Evolutionary conservation across 352 stramenopile species (phyloP).

Genomic region (Globisporangium canariense): DNA sequence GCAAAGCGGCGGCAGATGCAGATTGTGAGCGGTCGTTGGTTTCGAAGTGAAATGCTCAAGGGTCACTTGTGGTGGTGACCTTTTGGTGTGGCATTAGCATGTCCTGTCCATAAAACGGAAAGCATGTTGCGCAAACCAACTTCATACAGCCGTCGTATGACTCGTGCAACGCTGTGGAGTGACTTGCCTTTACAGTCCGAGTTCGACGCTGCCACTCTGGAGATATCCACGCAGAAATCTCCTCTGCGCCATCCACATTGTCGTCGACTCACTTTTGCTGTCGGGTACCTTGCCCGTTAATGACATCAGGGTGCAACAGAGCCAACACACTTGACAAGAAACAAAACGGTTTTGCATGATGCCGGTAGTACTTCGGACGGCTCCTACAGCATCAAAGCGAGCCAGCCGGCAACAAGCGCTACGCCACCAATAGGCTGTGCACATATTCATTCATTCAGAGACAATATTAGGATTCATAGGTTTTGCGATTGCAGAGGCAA

Average conservation of each 20-base stretch:
- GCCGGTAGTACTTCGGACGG: neutral
- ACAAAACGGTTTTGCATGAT: neutral
- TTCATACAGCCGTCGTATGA: neutral
- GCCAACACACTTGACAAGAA: neutral
- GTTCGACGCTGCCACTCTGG: neutral
- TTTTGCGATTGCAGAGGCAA: neutral
- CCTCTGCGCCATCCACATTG: neutral
- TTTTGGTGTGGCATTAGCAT: neutral
- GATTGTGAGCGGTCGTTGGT: neutral
- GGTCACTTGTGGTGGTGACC: neutral
- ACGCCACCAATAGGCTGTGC: slow-evolving; percentile 63
- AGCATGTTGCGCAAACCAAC: neutral
- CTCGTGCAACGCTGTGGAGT: no score
- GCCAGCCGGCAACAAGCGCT: slow-evolving; percentile 66
- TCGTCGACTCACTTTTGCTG: no score
- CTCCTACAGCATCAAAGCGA: slow-evolving; percentile 59
- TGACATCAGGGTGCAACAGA: no score
- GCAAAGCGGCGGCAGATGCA: neutral
- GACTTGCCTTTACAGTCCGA: neutral
- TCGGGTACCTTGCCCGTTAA: no score
- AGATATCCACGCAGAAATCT: neutral
- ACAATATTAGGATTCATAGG: neutral
- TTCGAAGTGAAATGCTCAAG: neutral
- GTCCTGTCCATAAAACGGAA: slow-evolving; percentile 1
- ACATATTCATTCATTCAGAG: neutral